Conservation (phyloP, 2,329 filamentous ascomycete genomes). For the Colletotrichum musae region DNA sequence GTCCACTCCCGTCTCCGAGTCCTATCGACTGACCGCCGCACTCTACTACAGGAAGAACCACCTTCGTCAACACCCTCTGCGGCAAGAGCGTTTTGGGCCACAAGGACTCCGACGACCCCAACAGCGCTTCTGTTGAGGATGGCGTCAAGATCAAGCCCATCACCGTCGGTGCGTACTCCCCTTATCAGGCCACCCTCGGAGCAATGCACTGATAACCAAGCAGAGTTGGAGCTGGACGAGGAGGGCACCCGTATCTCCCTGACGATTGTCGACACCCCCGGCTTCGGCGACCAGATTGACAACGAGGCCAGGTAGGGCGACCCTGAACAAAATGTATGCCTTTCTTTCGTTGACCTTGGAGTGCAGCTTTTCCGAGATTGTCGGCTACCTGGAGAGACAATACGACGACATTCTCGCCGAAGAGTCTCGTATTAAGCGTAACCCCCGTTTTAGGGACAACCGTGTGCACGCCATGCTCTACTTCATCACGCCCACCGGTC, state of each 20-base stretch:
- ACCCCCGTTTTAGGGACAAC: constrained; percentile 99
- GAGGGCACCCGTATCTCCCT: constrained; percentile 98
- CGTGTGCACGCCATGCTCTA: constrained; percentile 98
- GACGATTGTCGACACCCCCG: constrained; percentile 98
- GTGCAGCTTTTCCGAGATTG: constrained; percentile 92
- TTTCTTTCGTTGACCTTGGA: constrained; percentile 9
- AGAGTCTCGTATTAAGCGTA: constrained; percentile 99
- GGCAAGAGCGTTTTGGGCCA: constrained; percentile 91
- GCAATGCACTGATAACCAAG: constrained; percentile 17
- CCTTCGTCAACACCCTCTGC: constrained; percentile 99
- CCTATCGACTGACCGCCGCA: constrained; percentile 28
- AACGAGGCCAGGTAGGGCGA: constrained; percentile 90
- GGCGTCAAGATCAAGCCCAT: constrained; percentile 99
- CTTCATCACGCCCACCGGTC: constrained; percentile 98
- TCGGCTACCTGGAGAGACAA: constrained; percentile 98
- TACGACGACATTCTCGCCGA: constrained; percentile 99
- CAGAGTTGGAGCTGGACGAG: constrained; percentile 96
- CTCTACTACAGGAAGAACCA: constrained; percentile 82
- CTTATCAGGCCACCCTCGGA: neutral
- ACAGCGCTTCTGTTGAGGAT: constrained; percentile 91
- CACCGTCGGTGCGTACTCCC: constrained; percentile 83
- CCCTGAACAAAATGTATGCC: neutral
- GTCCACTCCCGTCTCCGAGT: constrained; percentile 12
- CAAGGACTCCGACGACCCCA: constrained; percentile 94
- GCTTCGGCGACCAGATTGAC: constrained; percentile 98